These are phyloP conservation scores for Pseudocercospora vitis DNA, from an alignment of 2,329 filamentous ascomycete species.

Conservation along the genomic window DNA sequence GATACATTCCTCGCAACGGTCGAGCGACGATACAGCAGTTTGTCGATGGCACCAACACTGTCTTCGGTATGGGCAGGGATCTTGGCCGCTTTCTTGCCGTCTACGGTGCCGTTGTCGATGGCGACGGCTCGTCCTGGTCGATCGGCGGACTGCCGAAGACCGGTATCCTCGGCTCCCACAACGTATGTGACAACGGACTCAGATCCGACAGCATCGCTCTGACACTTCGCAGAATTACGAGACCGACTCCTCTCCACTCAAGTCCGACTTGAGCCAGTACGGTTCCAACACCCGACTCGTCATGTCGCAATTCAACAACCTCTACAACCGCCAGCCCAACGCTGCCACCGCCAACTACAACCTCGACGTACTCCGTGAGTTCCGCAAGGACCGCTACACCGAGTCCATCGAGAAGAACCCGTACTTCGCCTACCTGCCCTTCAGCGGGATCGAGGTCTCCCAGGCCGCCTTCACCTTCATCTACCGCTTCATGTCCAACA, in stretches of 20 bases:
- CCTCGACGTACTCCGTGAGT: conserved; percentile 32
- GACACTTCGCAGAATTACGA: conserved; percentile 33
- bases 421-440: conserved; percentile 34
- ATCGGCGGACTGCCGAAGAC: conserved; percentile 25
- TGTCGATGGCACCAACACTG: conserved; percentile 31
- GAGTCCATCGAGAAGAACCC: conserved; percentile 37
- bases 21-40: conserved; percentile 39
- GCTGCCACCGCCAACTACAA: conserved; percentile 33
- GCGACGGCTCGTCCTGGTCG: conserved; percentile 25
- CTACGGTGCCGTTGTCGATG: conserved; percentile 24
- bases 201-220: background rate
- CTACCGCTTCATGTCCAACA: conserved; percentile 44
- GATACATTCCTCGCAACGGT: conserved; percentile 34
- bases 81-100: conserved; percentile 24
- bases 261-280: conserved; percentile 37
- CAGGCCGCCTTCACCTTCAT: conserved; percentile 38
- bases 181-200: conserved; percentile 17
- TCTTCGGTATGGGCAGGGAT: conserved; percentile 37
- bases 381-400: conserved; percentile 30
- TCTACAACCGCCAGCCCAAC: conserved; percentile 31
- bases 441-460: conserved; percentile 34
- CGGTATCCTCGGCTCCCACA: conserved; percentile 34
- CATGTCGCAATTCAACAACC: conserved; percentile 25
- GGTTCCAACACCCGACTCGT: conserved; percentile 24
- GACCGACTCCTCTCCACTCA: conserved; percentile 36